phyloP scores from a whole-genome alignment of 257 asterid species.

The Solanum commersonii region DNA sequence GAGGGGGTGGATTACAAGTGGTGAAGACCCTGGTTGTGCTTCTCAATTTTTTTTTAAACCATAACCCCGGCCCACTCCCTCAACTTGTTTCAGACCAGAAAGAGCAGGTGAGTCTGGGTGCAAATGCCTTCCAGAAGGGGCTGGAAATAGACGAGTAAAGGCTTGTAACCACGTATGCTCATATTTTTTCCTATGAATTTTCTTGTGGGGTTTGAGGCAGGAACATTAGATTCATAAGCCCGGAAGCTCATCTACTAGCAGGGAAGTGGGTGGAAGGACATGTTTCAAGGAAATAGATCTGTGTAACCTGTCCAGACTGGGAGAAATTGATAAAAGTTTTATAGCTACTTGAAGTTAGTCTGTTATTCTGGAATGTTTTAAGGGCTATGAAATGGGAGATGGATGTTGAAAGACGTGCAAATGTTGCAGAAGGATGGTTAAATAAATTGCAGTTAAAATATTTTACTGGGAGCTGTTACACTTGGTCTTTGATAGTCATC shows the following conservation, averaged over 20 bases:
- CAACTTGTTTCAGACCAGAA: neutral
- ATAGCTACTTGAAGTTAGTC: neutral
- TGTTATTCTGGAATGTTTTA: neutral
- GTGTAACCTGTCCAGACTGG: neutral
- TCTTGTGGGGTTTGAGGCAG: neutral
- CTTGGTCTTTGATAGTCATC: neutral
- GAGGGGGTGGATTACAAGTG: neutral
- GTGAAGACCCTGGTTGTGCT: neutral
- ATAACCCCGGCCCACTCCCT: neutral
- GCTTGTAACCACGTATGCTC: neutral
- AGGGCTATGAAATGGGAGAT: neutral
- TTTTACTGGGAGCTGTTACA: neutral
- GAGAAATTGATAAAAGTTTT: neutral
- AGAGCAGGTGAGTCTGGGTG: neutral
- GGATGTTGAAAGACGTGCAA: neutral
- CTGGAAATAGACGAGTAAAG: neutral
- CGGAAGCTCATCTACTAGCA: neutral
- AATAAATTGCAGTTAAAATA: neutral
- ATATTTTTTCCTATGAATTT: neutral
- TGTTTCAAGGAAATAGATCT: neutral
- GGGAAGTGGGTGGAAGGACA: neutral
- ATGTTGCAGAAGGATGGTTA: neutral
- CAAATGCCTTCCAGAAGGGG: neutral
- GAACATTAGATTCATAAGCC: neutral
- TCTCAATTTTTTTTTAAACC: neutral